phyloP scores from a whole-genome alignment of 768 basidiomycete genomes.

The Pleurotus pulmonarius region DNA sequence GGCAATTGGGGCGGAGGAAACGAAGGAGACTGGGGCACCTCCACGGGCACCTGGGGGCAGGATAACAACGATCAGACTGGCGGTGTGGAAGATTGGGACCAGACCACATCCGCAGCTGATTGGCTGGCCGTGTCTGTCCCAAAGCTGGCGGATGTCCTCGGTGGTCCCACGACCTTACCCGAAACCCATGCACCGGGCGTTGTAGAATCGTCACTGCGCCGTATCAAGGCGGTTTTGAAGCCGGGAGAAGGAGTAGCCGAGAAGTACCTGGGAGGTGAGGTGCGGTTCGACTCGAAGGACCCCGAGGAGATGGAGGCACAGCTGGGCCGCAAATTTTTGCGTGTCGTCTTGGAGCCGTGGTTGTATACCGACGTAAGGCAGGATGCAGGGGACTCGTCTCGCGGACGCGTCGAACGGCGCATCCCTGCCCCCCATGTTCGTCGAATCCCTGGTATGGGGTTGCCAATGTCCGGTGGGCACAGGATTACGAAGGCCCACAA shows the following conservation, averaged over 20 bases:
- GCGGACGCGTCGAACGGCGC: constrained; percentile 1
- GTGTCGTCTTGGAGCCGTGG: constrained; percentile 58
- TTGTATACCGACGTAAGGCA: constrained; percentile 9
- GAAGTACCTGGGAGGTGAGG: background rate
- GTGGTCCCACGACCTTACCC: constrained; percentile 45
- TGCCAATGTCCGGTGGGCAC: constrained; percentile 25
- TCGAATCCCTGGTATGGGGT: background rate
- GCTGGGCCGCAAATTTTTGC: constrained; percentile 42
- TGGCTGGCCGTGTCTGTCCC: background rate
- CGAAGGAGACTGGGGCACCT: background rate
- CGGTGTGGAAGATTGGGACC: background rate
- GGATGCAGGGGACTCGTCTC: background rate
- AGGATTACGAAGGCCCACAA: constrained; percentile 29
- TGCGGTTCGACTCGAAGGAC: background rate
- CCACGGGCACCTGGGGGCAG: background rate
- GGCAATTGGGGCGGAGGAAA: background rate
- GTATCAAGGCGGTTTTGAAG: constrained; percentile 36
- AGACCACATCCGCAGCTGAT: background rate
- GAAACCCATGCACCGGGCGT: constrained; percentile 50
- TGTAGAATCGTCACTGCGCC: constrained; percentile 53
- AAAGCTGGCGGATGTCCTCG: constrained; percentile 26
- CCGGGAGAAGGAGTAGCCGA: constrained; percentile 18
- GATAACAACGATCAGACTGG: background rate
- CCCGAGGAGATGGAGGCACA: constrained; percentile 39
- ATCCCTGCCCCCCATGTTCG: background rate